Base-by-base conservation (phyloP, 441 rosid species). In the Melastoma candidum region DNA sequence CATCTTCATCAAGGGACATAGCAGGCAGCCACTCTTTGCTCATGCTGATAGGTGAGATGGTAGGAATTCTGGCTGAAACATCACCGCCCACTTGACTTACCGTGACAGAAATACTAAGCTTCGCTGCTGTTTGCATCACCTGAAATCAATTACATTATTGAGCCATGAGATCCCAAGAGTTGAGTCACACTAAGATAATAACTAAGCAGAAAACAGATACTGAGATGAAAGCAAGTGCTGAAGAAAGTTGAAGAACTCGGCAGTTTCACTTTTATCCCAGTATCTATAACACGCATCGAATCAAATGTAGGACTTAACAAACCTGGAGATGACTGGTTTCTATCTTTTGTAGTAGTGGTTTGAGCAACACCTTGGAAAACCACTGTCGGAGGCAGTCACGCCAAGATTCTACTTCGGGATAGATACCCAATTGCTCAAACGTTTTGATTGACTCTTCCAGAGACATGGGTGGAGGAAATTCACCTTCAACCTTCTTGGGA, bases 401-500 rank as follows among this genome's bases (percentile, higher is more conserved):
- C 97, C 98, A 93, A 66, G 62, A 72, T 71, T 88, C 98, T 49
- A 93, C 77, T 76, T 85, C 85, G 66, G 97, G 98, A 67, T 93
- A 93, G 68, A 86, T 74, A 43, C 95, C 93, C 44, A 93, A 74
- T 51, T 74, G 74, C 65, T 72, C 63, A 66, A 85, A 88, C 72
- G 95, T 86, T 77, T 78, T 92, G 53, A 86, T 71, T 61, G 95
- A 73, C 65, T 82, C 95, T 74, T 88, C 95, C 68, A 88, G 66
- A 54, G 98, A 84, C 96, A 93, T 88, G 47, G 97, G 84, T 13
- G 75, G 71, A 68, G 97, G 96, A 73, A 85, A 78, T 14, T 93
- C 95, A 17, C 95, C 95, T 53, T 92, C 97, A 74, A 95, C 97
- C 75, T 88, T 92, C 79, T 92, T 88, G 36, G 95, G 95, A 46